These are phyloP conservation scores for Wallacemonas rigidus DNA, from an alignment of 208 protist genomes.

Conservation along the genomic window DNA sequence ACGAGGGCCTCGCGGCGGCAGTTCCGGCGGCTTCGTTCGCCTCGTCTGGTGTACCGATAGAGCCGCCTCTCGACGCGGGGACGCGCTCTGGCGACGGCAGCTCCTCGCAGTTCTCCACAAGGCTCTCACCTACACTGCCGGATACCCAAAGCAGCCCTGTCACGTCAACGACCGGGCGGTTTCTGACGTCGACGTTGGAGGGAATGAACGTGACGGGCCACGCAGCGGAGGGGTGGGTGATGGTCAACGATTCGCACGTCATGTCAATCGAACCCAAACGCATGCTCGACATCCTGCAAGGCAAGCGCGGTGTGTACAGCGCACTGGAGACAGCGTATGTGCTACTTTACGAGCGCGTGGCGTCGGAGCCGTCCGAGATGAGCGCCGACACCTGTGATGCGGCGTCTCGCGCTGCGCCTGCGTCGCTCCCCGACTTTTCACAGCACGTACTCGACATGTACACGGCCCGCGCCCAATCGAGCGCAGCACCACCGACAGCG, in stretches of 20 bases:
- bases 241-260: constrained; percentile 65
- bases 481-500: too few species aligned
- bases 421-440: background rate
- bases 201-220: constrained; percentile 3
- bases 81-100: too few species aligned
- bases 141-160: background rate
- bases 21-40: too few species aligned
- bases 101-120: too few species aligned
- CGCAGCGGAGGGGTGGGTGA: constrained; percentile 37
- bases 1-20: too few species aligned
- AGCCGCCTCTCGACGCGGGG: too few species aligned
- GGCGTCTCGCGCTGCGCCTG: too few species aligned
- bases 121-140: too few species aligned
- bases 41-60: too few species aligned
- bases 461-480: too few species aligned
- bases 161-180: constrained; percentile 7
- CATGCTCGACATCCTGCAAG: constrained; percentile 37
- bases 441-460: background rate
- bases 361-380: background rate
- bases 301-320: constrained; percentile 40
- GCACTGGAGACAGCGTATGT: constrained; percentile 60
- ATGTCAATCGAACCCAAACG: constrained; percentile 22
- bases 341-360: constrained; percentile 53
- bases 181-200: background rate
- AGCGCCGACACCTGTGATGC: too few species aligned